A percentile compares a stretch with the other conserved stretches of the same genome.
Conservation (phyloP, 2,329 filamentous ascomycete genomes). For the Fragosphaeria purpurea region DNA sequence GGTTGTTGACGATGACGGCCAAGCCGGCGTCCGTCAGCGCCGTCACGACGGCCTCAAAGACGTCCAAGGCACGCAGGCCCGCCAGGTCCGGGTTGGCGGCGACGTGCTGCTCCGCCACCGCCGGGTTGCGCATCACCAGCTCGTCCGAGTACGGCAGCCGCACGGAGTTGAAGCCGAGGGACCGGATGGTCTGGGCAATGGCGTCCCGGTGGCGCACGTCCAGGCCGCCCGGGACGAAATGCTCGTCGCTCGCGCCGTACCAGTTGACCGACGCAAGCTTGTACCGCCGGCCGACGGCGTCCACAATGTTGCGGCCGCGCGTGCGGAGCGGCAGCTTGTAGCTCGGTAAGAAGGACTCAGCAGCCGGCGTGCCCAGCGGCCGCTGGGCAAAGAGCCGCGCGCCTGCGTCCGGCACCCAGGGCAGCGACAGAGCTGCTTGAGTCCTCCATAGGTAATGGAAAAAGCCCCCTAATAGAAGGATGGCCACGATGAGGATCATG, state of each 20-base stretch:
- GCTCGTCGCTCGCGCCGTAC: constrained; percentile 60
- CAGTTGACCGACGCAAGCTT: constrained; percentile 59
- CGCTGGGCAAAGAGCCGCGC: constrained; percentile 36
- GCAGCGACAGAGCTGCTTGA: constrained; percentile 32
- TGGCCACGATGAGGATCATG: constrained; percentile 28
- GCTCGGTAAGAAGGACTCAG: constrained; percentile 31
- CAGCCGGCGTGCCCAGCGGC: constrained; percentile 35
- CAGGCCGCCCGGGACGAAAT: constrained; percentile 54
- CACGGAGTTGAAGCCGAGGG: constrained; percentile 60
- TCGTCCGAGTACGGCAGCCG: constrained; percentile 60
- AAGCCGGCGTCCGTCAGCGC: constrained; percentile 52
- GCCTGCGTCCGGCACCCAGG: constrained; percentile 40
- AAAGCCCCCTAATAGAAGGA: constrained; percentile 28
- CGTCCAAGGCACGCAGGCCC: constrained; percentile 46
- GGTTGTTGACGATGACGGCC: constrained; percentile 59
- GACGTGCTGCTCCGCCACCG: constrained; percentile 39
- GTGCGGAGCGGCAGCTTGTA: constrained; percentile 51
- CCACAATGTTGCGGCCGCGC: constrained; percentile 49
- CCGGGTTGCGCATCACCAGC: constrained; percentile 51
- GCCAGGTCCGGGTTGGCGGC: constrained; percentile 51
- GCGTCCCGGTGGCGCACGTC: constrained; percentile 51
- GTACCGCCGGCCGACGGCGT: constrained; percentile 44
- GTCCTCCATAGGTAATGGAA: constrained; percentile 34
- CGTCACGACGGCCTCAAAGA: constrained; percentile 48
- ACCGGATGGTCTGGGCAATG: constrained; percentile 50